phyloP scores from a whole-genome alignment of 2,329 filamentous ascomycete genomes.

The Phialophora chinensis region DNA sequence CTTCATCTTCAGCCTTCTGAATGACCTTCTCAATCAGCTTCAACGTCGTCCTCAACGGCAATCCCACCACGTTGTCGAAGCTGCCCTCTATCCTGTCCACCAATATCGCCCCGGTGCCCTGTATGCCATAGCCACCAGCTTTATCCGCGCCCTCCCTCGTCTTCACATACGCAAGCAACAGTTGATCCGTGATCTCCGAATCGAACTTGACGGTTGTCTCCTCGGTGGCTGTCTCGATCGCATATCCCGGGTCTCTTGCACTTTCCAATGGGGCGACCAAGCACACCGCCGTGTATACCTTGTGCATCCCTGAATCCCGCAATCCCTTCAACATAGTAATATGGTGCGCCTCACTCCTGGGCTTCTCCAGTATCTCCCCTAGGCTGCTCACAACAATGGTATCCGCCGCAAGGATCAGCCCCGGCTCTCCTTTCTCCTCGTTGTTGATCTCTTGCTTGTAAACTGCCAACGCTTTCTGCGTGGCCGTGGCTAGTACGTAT shows the following conservation, averaged over 20 bases:
- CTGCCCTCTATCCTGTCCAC: conserved; percentile 88
- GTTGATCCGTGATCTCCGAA: conserved; percentile 74
- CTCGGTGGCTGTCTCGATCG: conserved; percentile 79
- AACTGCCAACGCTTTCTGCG: conserved; percentile 80
- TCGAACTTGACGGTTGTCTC: conserved; percentile 93
- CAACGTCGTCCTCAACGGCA: conserved; percentile 80
- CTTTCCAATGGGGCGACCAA: conserved; percentile 83
- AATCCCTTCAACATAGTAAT: conserved; percentile 81
- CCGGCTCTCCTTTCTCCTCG: conserved; percentile 69
- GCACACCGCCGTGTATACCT: conserved; percentile 83
- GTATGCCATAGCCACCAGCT: conserved; percentile 92
- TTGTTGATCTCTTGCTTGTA: conserved; percentile 66
- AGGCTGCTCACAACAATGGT: conserved; percentile 81
- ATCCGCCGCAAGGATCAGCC: conserved; percentile 86
- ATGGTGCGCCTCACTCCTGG: conserved; percentile 79
- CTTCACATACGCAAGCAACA: conserved; percentile 70
- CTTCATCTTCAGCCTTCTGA: conserved; percentile 72
- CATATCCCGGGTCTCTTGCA: conserved; percentile 83
- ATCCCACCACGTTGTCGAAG: conserved; percentile 91
- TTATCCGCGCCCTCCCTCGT: conserved; percentile 95
- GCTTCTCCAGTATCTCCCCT: conserved; percentile 89
- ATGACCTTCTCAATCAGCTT: conserved; percentile 88
- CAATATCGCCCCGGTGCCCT: conserved; percentile 84
- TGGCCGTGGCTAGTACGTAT: conserved; percentile 88
- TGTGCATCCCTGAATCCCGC: conserved; percentile 77